Base-by-base conservation (phyloP, 2,329 filamentous ascomycete species). In the Hypomyces rosellus region DNA sequence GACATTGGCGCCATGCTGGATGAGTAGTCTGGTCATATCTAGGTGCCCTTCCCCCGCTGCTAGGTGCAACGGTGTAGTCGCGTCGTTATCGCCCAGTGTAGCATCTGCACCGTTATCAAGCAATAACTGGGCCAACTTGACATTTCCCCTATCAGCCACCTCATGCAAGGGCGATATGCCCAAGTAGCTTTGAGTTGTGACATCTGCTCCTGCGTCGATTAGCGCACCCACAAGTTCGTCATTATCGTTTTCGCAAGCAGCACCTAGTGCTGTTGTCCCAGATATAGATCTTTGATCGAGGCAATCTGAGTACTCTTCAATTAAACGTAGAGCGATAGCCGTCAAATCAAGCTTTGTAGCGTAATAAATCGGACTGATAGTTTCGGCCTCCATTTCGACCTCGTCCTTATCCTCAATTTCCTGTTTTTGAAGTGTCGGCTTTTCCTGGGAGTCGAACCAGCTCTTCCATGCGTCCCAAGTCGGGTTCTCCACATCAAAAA, bases 321-420 rank as follows among this genome's bases (percentile, higher is more conserved):
- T 33, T 9, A 50, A 20, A 45, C 14, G 11, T 3, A 37, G n/a
- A 4, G 34, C 16, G 6, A 34, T 16, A 16, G 14, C 13, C 9
- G 40, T 45, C 34, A 50, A 33, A 33, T 33, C 41, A 36, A 50
- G 48, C 15, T 22, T 33, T 8, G 34, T 18, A 25, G 48, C 33
- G 25, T 50, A 50, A 14, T 22, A 50, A 5, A 50, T 3, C n/a
- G n/a, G n/a, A n/a, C n/a, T n/a, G n/a, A n/a, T n/a, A n/a, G n/a
- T n/a, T n/a, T n/a, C n/a, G n/a, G n/a, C n/a, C n/a, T n/a, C n/a
- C n/a, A n/a, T n/a, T n/a, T n/a, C n/a, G n/a, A n/a, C n/a, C n/a
- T n/a, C n/a, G n/a, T n/a, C n/a, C n/a, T n/a, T n/a, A n/a, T n/a
- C n/a, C n/a, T n/a, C n/a, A n/a, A n/a, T n/a, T n/a, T n/a, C n/a